These are phyloP conservation scores for Pterulicium gracile DNA, from an alignment of 1,284 basidiomycete genomes.

Conservation along the genomic window DNA sequence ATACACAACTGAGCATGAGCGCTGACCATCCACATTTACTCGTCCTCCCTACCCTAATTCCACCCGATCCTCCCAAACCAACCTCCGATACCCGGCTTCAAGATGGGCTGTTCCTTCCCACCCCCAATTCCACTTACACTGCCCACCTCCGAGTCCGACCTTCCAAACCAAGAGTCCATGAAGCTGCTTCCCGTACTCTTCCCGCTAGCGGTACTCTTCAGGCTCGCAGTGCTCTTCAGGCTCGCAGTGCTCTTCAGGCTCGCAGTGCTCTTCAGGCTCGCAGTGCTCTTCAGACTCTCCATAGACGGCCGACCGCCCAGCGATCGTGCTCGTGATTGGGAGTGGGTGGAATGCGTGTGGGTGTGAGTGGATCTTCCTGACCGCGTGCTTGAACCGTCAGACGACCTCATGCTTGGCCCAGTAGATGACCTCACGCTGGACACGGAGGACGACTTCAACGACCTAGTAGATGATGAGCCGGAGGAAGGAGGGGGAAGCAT, in stretches of 20 bases:
- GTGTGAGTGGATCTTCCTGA: background rate
- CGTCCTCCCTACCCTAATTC: background rate
- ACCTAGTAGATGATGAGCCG: background rate
- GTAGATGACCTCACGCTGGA: background rate
- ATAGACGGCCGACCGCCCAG: background rate
- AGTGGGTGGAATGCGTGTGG: background rate
- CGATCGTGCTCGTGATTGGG: background rate
- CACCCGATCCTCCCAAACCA: background rate
- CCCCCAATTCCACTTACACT: background rate
- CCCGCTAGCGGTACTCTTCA: too few species aligned
- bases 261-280: background rate
- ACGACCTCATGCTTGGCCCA: too few species aligned
- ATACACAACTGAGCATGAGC: too few species aligned
- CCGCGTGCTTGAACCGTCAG: background rate
- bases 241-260: too few species aligned
- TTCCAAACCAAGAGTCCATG: too few species aligned
- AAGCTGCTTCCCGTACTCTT: too few species aligned
- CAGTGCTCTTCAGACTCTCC: background rate
- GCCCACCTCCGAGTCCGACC: too few species aligned
- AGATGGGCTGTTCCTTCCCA: background rate
- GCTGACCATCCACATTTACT: too few species aligned
- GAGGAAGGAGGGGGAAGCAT: background rate
- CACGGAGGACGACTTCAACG: background rate
- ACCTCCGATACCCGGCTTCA: background rate
- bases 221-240: too few species aligned